phyloP scores from a whole-genome alignment of 805 yeast genomes.

The Ogataea pignaliae region DNA sequence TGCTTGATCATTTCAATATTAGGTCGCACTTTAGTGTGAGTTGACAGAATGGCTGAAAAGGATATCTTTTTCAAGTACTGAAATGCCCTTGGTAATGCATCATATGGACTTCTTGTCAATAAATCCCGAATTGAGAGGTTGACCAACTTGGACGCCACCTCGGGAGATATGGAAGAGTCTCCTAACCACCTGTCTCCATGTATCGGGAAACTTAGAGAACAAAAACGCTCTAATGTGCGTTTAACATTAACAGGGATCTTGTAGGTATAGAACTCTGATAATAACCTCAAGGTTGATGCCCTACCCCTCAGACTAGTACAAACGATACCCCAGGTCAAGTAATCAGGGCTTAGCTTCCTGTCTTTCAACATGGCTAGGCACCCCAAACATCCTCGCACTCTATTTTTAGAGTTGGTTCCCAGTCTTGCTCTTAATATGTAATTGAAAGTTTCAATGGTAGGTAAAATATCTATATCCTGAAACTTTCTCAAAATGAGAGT shows the following conservation, averaged over 20 bases:
- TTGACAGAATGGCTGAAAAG: too few species aligned
- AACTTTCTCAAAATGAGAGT: not conserved
- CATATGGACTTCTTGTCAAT: too few species aligned
- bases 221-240: not conserved
- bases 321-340: slow-evolving; percentile 14
- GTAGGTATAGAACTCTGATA: slow-evolving; percentile 3
- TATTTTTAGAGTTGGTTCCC: slow-evolving; percentile 3
- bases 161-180: too few species aligned
- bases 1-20: too few species aligned
- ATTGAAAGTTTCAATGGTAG: slow-evolving; percentile 10
- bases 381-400: slow-evolving; percentile 7
- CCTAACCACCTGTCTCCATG: too few species aligned
- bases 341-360: slow-evolving; percentile 6
- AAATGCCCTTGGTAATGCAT: too few species aligned
- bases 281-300: slow-evolving; percentile 1
- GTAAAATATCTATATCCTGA: not conserved
- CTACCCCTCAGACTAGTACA: slow-evolving; percentile 5
- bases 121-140: too few species aligned
- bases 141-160: too few species aligned
- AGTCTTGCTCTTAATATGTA: slow-evolving; percentile 8
- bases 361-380: slow-evolving; percentile 5
- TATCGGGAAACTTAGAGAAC: too few species aligned
- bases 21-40: too few species aligned
- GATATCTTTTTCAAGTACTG: too few species aligned
- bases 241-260: slow-evolving; percentile 9